Evolutionary conservation across 2,329 filamentous ascomycete genomes (phyloP), one percentile per base, ranked within the genome.

Genomic region (Penicillium sumatraense): DNA sequence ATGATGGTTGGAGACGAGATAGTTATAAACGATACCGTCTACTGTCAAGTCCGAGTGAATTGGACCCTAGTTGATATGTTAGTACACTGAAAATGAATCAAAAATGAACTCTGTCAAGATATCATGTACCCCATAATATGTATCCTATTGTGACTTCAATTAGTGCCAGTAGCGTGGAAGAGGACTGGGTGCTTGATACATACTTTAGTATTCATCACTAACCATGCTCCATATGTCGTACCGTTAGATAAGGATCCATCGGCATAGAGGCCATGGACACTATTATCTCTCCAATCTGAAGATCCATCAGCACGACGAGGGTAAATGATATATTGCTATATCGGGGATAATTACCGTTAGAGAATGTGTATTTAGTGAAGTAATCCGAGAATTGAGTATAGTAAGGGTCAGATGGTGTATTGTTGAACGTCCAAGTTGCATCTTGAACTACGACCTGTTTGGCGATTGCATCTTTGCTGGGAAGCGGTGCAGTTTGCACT

Each of bases 331-430:
- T 14, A 26, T 14, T n/a, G n/a, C n/a, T 8, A 42, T n/a, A 5
- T 24, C 2, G 21, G 11, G 21, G 11, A 5, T 44, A 35, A 38
- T n/a, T 57, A 69, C 76, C 77, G 54, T 84, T 82, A 4, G 79
- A 76, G 55, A 88, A 87, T 0, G 82, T 87, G 62, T 88, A 88
- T 66, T 88, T 88, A 20, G 85, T 88, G 63, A 87, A 88, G 68
- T 86, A 88, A 42, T 86, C 81, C 1, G 82, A 77, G 53, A 83
- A 79, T 42, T 84, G 72, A 33, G 79, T 68, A 0, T 84, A 81
- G 62, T 87, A 88, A 0, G 81, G 74, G 63, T 85, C 82, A 14
- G 80, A 64, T 0, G 80, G 79, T 0, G 80, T 80, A 44, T 82
- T 82, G 23, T 82, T 81, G 13, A 87, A 67, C 44, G 83, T 82